Evolutionary conservation across 140 eudicot species (phyloP), one percentile per base, ranked within the genome.

Genomic region (Flaveria floridana): DNA sequence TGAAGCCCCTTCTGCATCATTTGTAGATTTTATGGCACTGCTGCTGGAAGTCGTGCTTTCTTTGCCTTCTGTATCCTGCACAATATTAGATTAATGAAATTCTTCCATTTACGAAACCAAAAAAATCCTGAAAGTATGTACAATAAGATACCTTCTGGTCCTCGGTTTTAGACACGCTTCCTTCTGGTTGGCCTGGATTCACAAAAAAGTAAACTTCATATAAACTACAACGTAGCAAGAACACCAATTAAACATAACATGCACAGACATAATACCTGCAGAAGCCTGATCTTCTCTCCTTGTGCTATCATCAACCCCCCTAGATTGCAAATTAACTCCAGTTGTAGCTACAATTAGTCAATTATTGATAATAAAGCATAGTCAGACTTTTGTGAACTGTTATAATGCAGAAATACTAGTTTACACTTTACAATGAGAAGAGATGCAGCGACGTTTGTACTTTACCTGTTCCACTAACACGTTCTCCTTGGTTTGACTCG

Each of bases 401-500:
- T 37, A 78, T 20, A 81, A 74, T 73, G 77, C 82, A 78, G 75
- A 77, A 81, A 65, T 61, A 65, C 78, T 79, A 41, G 77, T 48
- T 55, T 71, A 78, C 4, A 41, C 75, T 48, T 55, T 71, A 78
- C 4, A 6, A 73, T 85, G 68, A 64, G 62, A 80, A 82, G 28
- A 64, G 19, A 85, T 46, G 87, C 78, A 15, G 53, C 65, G 47
- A 72, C 50, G 65, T 87, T 85, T 0, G 41, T 34, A 34, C 41
- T 34, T 34, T 34, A 75, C 82, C 87, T 79, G 77, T 73, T 79
- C 79, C 88, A 68, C 73, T 80, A 52, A 8, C 83, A 37, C 63
- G 70, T 61, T 78, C 87, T 64, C 81, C 88, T 76, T 74, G 89
- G 58, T 76, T 75, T 75, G 84, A 81, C 55, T 85, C 93, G 56